Evolutionary conservation across 1,139 yeast genomes (phyloP), one percentile per base, ranked within the genome.

Genomic region (Kurtzmaniella natalensis): DNA sequence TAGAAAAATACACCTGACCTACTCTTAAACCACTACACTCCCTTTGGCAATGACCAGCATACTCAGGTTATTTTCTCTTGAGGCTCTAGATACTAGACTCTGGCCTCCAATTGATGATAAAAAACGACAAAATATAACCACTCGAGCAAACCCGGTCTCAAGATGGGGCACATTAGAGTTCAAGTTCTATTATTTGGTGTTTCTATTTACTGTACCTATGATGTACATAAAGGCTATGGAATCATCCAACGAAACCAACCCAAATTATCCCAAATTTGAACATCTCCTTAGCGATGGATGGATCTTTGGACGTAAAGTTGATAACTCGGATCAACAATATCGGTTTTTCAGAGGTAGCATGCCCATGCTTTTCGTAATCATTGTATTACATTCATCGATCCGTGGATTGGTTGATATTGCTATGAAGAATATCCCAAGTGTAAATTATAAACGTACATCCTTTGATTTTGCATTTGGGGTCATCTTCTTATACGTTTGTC

Each of bases 261-360:
- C 82, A n/a, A 88, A 88, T 51, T 92, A 81, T 51, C 71, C 73
- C 14, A 63, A 66, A 33, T 88, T 73, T 50, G 71, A 72, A 42
- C 72, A 77, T 35, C 60, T 80, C 30, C 64, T 92, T 38, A 70
- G 80, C 29, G 60, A 72, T 7, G 83, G 89, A 2, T 86, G 95
- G 95, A 57, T 85, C 44, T 77, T 79, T 45, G 88, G 89, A 2
- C 59, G 94, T 21, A 81, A 76, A 62, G 94, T 76, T 45, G 96
- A 94, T 54, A 89, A 89, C 53, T 82, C 95, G 3, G 99, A 94
- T 53, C 68, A 69, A 25, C 99, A 94, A 56, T 94, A 92, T 51
- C 64, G 87, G 20, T 86, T 88, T 49, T 88, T 94, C 55, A 72
- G 98, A 47, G 81, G 83, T 50, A 88, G 87, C 53, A 69, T 89